Conservation (phyloP, 1,284 basidiomycete genomes). For the Schizophyllum amplum region DNA sequence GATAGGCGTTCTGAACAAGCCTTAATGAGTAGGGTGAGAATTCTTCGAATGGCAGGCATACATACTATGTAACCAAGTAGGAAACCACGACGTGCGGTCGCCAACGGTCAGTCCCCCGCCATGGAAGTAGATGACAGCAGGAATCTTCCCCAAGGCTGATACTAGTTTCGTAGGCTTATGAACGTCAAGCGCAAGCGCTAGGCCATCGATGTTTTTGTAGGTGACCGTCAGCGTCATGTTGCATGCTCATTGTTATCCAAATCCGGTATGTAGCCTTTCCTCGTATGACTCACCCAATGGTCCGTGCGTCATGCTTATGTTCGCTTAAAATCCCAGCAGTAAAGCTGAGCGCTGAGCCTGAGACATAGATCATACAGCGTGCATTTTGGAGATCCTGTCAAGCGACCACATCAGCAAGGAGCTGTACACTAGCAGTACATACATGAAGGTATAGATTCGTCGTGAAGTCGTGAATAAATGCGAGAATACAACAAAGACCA, state of each 20-base stretch:
- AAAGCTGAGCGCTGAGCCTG: background rate
- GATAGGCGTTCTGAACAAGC: slow-evolving; percentile 23
- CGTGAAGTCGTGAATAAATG: background rate
- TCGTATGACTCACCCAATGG: background rate
- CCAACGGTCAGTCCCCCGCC: slow-evolving; percentile 56
- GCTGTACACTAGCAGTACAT: background rate
- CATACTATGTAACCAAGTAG: slow-evolving; percentile 51
- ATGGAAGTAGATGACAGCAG: slow-evolving; percentile 54
- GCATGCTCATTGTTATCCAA: background rate
- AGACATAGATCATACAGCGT: too few species aligned
- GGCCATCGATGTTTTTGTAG: slow-evolving; percentile 7
- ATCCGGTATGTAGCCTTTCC: background rate
- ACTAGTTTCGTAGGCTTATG: slow-evolving; percentile 20
- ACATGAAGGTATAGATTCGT: background rate
- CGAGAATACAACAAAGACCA: background rate
- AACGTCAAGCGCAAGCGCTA: slow-evolving; percentile 21
- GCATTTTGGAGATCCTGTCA: too few species aligned
- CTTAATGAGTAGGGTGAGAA: too few species aligned
- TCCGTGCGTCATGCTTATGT: background rate
- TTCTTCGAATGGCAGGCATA: too few species aligned
- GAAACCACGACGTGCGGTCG: slow-evolving; percentile 51
- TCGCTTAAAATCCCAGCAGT: background rate
- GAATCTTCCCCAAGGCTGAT: slow-evolving; percentile 17
- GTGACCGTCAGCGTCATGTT: background rate
- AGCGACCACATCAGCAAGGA: background rate